phyloP scores from a whole-genome alignment of 148 eudicot genomes.

The Linanthus parryae region DNA sequence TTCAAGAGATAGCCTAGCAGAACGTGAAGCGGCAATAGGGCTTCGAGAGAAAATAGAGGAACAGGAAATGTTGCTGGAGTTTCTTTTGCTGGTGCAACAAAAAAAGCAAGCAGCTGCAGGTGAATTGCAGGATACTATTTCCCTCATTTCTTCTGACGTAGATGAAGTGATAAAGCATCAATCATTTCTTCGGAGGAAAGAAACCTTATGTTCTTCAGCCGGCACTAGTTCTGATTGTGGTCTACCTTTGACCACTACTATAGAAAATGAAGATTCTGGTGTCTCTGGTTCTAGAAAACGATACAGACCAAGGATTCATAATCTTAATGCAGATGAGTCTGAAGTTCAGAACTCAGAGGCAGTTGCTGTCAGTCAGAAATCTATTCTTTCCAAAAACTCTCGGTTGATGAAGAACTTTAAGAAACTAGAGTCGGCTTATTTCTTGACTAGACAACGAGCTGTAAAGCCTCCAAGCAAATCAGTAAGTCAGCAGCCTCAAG shows the following conservation, averaged over 20 bases:
- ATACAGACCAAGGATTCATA: slow-evolving; percentile 33
- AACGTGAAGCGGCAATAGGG: slow-evolving; percentile 76
- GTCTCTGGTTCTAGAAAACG: slow-evolving; percentile 43
- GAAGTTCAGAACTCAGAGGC: slow-evolving; percentile 29
- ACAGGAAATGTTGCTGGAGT: slow-evolving; percentile 76
- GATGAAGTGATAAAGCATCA: slow-evolving; percentile 63
- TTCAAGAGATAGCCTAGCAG: slow-evolving; percentile 60
- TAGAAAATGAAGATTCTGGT: slow-evolving; percentile 37
- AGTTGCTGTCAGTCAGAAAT: slow-evolving; percentile 27
- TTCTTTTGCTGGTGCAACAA: slow-evolving; percentile 54
- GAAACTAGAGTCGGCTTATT: slow-evolving; percentile 85
- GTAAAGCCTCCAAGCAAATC: slow-evolving; percentile 39
- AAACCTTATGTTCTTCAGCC: slow-evolving; percentile 23
- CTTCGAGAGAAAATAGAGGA: slow-evolving; percentile 84
- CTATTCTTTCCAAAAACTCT: slow-evolving; percentile 46
- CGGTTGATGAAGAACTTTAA: slow-evolving; percentile 75
- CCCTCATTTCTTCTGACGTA: slow-evolving; percentile 73
- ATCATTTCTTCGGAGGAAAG: slow-evolving; percentile 38
- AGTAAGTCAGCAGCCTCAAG: slow-evolving; percentile 40
- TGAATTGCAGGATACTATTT: slow-evolving; percentile 58
- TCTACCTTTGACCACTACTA: slow-evolving; percentile 15
- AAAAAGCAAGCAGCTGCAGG: slow-evolving; percentile 68
- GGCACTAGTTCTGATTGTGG: slow-evolving; percentile 28
- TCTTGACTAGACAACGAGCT: slow-evolving; percentile 58
- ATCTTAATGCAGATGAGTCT: slow-evolving; percentile 21